Percentiles rank a stretch among this genome's conserved stretches.
Conservation (phyloP, 1,284 basidiomycete species). For the Kalmanozyma brasiliensis region DNA sequence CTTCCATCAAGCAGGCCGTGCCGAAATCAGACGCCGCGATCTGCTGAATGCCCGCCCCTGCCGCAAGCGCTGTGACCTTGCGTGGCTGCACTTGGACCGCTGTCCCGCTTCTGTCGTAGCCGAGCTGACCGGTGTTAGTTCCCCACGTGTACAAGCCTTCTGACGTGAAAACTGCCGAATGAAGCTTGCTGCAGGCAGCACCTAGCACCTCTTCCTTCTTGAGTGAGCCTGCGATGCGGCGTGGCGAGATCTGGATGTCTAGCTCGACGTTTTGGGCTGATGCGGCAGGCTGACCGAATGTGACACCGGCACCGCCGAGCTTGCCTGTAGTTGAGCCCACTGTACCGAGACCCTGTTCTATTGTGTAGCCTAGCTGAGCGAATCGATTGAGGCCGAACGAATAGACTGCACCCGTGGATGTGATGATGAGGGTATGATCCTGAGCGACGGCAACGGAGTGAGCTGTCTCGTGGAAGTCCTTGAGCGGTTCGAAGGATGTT, state of each 20-base stretch:
- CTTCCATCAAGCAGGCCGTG: constrained; percentile 80
- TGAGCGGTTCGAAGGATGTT: constrained; percentile 76
- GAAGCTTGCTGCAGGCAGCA: constrained; percentile 85
- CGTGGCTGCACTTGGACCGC: constrained; percentile 83
- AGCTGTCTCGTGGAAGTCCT: constrained; percentile 73
- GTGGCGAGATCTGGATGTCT: constrained; percentile 78
- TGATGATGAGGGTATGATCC: constrained; percentile 91
- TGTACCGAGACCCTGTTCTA: constrained; percentile 73
- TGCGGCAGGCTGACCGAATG: constrained; percentile 34
- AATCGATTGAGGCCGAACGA: constrained; percentile 85
- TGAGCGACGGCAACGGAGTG: constrained; percentile 81
- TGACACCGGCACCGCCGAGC: constrained; percentile 69
- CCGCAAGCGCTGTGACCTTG: constrained; percentile 75
- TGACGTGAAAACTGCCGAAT: constrained; percentile 88
- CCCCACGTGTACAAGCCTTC: constrained; percentile 94
- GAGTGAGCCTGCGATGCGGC: constrained; percentile 80
- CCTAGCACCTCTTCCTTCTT: constrained; percentile 84
- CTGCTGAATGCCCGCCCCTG: constrained; percentile 56
- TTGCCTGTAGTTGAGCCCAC: constrained; percentile 48
- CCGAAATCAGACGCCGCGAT: constrained; percentile 74
- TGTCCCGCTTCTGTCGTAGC: constrained; percentile 73
- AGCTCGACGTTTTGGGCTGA: constrained; percentile 38
- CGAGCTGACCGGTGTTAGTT: constrained; percentile 91
- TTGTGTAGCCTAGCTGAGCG: constrained; percentile 83
- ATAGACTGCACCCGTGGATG: constrained; percentile 81